phyloP scores from a whole-genome alignment of 2,329 filamentous ascomycete genomes.

The Blastomyces percursus region DNA sequence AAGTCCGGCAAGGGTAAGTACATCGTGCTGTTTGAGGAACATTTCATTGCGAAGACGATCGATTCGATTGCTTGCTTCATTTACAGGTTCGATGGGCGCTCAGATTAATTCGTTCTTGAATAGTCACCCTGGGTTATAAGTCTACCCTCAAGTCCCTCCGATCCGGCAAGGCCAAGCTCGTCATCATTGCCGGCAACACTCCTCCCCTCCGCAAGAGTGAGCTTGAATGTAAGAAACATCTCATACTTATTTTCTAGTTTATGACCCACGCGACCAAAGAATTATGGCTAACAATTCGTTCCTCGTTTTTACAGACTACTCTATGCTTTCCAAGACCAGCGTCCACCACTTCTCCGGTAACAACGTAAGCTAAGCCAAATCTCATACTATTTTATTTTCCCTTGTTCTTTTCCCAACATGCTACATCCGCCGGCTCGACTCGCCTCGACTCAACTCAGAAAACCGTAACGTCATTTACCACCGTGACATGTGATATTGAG shows the following conservation, averaged over 20 bases:
- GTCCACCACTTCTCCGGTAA: slow-evolving; percentile 98
- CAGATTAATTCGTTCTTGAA: neutral
- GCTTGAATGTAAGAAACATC: slow-evolving; percentile 58
- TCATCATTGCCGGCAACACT: slow-evolving; percentile 92
- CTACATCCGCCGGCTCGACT: neutral
- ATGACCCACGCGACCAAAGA: neutral
- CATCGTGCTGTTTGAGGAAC: slow-evolving; percentile 2
- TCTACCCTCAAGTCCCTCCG: slow-evolving; percentile 82
- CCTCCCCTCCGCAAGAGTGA: slow-evolving; percentile 96
- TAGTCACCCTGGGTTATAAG: slow-evolving; percentile 84
- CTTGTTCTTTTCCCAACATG: neutral
- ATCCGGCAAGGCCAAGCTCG: slow-evolving; percentile 95
- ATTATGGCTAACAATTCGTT: neutral
- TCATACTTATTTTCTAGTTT: neutral
- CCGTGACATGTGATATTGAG: neutral
- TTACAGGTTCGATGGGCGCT: slow-evolving; percentile 1
- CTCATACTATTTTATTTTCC: slow-evolving; percentile 5
- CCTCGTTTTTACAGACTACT: slow-evolving; percentile 46
- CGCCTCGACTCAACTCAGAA: neutral
- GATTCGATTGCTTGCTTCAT: neutral
- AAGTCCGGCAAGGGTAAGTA: slow-evolving; percentile 49
- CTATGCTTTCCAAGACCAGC: slow-evolving; percentile 83
- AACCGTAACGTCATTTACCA: neutral
- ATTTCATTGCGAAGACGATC: neutral
- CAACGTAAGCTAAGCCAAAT: slow-evolving; percentile 67